Evolutionary conservation across 805 yeast species (phyloP), one percentile per base, ranked within the genome.

Genomic region (Yamadazyma tumulicola): DNA sequence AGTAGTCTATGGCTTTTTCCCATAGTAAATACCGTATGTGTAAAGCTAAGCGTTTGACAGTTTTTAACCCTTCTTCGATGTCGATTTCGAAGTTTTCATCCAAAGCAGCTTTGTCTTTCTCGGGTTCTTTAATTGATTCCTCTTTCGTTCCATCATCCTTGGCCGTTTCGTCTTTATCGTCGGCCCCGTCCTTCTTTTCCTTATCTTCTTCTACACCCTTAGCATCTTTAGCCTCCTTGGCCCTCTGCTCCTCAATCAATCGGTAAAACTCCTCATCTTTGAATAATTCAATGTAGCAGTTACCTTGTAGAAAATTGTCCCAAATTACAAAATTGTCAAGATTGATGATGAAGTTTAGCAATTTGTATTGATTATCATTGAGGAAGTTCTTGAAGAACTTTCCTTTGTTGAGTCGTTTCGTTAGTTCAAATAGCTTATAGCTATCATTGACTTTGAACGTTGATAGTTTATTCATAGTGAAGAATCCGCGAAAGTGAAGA

Each of bases 11-110:
- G 14, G 82, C 88, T 51, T 75, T 78, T 47, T 83, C 89, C 77
- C 85, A 84, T 16, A 84, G 59, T 9, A 82, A 68, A 45, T 81
- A 82, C 43, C 91, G 64, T 15, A 82, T 58, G 42, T 76, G 82
- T 31, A 82, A 61, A 5, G 87, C 81, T 26, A 83, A 43, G 31
- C 54, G 37, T 26, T 52, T 51, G 15, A 61, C 41, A 17, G 65
- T 55, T 14, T 47, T 50, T 10, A 43, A 19, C 42, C 55, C 78
- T 61, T 53, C 81, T 62, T 73, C 61, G 49, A 51, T 23, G 56
- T 64, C 37, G 66, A 58, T 40, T 61, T 75, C 43, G 3, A 37
- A 56, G 14, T 64, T 62, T 9, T 60, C 43, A 10, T 38, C 22
- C 12, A 10, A 15, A n/a, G 37, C 20, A 20, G 38, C 14, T 20